Evolutionary conservation across 805 yeast genomes (phyloP).

Genomic region (Saturnispora galanensis): DNA sequence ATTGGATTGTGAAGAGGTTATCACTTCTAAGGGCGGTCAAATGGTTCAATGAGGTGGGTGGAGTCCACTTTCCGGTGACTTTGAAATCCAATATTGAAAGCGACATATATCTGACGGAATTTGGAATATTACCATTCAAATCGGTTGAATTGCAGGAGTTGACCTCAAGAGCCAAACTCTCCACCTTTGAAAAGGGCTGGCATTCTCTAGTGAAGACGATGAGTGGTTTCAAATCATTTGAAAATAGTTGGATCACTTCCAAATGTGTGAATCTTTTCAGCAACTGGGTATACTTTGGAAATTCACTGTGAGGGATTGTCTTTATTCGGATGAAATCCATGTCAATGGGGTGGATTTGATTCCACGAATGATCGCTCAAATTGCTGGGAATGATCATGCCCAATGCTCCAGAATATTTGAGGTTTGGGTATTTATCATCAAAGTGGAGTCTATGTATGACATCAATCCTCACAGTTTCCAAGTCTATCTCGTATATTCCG

Average conservation of each 20-base stretch:
- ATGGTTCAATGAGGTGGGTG: not conserved
- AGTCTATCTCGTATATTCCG: not conserved
- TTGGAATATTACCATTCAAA: not conserved
- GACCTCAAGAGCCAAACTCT: not conserved
- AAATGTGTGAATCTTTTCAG: not conserved
- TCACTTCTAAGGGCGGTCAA: not conserved
- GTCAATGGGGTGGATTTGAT: not conserved
- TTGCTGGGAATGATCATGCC: conserved; percentile 1
- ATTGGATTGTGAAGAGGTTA: not conserved
- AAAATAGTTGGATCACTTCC: not conserved
- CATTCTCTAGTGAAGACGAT: not conserved
- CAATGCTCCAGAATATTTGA: conserved; percentile 4
- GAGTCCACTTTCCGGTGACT: not conserved
- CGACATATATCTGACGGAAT: conserved; percentile 4
- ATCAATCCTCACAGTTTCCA: not conserved
- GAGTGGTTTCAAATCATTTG: not conserved
- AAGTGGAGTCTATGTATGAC: not conserved
- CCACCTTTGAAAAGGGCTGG: not conserved
- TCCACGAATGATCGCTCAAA: not conserved
- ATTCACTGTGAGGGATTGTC: not conserved
- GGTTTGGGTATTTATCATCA: not conserved
- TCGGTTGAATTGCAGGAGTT: not conserved
- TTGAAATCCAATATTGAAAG: not conserved
- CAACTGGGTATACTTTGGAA: not conserved
- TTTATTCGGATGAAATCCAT: conserved; percentile 2